These are phyloP conservation scores for Leishmania amazonensis DNA, from an alignment of 208 protist genomes.

Conservation along the genomic window DNA sequence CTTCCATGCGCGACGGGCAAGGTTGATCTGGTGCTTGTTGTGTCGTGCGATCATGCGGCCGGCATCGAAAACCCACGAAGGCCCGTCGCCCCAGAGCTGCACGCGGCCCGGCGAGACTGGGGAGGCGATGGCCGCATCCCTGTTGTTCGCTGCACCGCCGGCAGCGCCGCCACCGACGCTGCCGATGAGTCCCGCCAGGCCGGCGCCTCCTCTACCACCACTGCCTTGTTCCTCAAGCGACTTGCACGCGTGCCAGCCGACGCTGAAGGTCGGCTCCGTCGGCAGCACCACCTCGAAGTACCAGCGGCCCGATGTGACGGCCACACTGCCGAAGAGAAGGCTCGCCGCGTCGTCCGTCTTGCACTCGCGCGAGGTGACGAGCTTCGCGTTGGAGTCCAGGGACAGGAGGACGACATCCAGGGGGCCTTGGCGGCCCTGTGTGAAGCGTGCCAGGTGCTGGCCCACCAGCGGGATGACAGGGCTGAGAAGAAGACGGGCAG, in stretches of 20 bases:
- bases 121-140: constrained; percentile 12
- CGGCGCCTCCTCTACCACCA: constrained; percentile 1
- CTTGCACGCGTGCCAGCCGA: constrained; percentile 61
- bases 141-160: neutral
- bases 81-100: constrained; percentile 66
- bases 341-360: constrained; percentile 58
- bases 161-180: neutral
- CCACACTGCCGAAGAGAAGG: constrained; percentile 70
- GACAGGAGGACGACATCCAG: constrained; percentile 58
- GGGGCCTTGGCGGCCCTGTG: constrained; percentile 56
- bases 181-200: neutral
- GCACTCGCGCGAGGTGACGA: constrained; percentile 26
- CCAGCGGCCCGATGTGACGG: constrained; percentile 75
- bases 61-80: constrained; percentile 87
- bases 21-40: constrained; percentile 61
- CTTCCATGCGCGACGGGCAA: constrained; percentile 62
- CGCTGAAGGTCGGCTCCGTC: constrained; percentile 37
- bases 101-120: neutral
- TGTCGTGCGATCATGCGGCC: constrained; percentile 73
- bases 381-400: constrained; percentile 33
- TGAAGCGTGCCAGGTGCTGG: constrained; percentile 17
- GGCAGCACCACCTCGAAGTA: constrained; percentile 87
- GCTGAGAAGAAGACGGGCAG: constrained; percentile 7
- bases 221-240: constrained; percentile 25
- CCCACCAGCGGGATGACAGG: constrained; percentile 16